Conservation (phyloP, 495 filamentous ascomycete genomes). For the Neurospora sp. region DNA sequence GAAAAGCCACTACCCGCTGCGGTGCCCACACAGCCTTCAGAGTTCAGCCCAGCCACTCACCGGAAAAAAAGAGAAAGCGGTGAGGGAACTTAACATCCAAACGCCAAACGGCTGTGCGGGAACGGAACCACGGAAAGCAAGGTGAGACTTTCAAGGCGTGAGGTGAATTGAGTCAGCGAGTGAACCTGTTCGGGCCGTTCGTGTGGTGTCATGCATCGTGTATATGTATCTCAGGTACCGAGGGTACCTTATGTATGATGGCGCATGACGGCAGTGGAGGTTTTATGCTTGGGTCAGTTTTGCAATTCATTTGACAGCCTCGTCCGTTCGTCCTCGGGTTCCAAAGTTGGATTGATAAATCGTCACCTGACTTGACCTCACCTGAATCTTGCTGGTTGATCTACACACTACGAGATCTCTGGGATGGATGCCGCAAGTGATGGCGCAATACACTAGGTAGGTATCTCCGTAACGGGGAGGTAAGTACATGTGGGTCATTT, state of each 20-base stretch:
- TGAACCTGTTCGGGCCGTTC: not conserved
- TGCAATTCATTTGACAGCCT: not conserved
- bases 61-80: not conserved
- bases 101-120: not conserved
- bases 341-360: not conserved
- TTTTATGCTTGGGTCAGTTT: not conserved
- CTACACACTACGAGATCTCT: not conserved
- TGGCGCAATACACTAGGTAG: not conserved
- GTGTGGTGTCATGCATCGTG: not conserved
- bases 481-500: not conserved
- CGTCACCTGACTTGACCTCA: not conserved
- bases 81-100: not conserved
- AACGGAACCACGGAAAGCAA: not conserved
- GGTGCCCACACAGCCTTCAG: not conserved
- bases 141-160: not conserved
- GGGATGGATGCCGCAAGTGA: not conserved
- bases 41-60: not conserved
- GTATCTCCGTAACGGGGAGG: not conserved
- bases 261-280: not conserved
- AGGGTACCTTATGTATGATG: not conserved
- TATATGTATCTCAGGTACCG: not conserved
- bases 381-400: not conserved
- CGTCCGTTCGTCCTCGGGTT: not conserved
- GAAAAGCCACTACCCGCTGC: not conserved
- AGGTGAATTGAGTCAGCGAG: not conserved